These are phyloP conservation scores for Botrytis cinerea DNA, from an alignment of 2,329 filamentous ascomycete genomes.

Conservation along the genomic window DNA sequence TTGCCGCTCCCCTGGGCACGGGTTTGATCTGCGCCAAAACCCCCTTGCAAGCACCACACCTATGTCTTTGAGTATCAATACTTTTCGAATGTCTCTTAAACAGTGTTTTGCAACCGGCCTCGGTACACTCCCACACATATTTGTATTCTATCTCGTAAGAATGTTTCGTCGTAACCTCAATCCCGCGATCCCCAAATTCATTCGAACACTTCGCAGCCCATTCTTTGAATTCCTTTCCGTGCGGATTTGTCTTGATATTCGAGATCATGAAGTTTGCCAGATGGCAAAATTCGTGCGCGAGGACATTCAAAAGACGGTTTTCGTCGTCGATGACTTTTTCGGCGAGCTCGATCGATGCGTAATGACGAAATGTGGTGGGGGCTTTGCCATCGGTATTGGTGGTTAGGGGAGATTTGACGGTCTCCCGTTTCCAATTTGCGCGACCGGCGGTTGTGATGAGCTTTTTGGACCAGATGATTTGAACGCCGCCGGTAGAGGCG, in stretches of 20 bases:
- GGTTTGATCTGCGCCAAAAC: constrained; percentile 77
- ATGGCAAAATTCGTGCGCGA: constrained; percentile 98
- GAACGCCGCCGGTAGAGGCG: constrained; percentile 66
- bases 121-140: constrained; percentile 79
- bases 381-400: constrained; percentile 24
- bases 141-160: constrained; percentile 88
- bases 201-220: constrained; percentile 63
- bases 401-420: constrained; percentile 43
- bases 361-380: constrained; percentile 50
- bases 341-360: constrained; percentile 82
- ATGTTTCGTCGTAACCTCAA: constrained; percentile 88
- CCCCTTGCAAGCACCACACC: constrained; percentile 76
- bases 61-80: constrained; percentile 70
- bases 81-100: constrained; percentile 86
- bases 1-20: constrained; percentile 55
- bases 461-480: constrained; percentile 74
- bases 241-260: constrained; percentile 72
- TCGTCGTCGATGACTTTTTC: constrained; percentile 83
- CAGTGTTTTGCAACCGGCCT: constrained; percentile 61
- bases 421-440: constrained; percentile 70
- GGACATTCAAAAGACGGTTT: constrained; percentile 77
- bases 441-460: constrained; percentile 78
- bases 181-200: constrained; percentile 61
- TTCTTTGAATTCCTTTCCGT: constrained; percentile 79
- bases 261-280: constrained; percentile 88